Evolutionary conservation across 169 alveolate species (phyloP), one percentile per base, ranked within the genome.

Genomic region (Eimeria sp.): DNA sequence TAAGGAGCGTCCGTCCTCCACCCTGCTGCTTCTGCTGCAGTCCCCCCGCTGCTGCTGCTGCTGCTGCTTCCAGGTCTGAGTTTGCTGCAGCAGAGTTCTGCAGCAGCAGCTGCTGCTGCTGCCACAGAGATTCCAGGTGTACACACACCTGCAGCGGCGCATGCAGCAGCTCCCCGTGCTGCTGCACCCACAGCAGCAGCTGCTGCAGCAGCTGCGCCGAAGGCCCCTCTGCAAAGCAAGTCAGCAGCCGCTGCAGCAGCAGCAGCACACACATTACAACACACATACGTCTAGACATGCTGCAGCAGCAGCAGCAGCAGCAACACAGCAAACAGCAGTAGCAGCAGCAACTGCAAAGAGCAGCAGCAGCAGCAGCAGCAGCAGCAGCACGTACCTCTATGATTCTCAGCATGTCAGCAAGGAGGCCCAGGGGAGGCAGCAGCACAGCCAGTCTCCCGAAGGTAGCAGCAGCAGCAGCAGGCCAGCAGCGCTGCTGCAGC

Each of bases 241-340:
- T 85, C 20, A 85, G 91, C 91, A 85, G 46, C 60, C 91, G 52
- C 91, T 85, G 91, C 91, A 85, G 91, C 91, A 56, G 80, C 91
- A 85, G 40, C 91, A 62, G 80, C n/a, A n/a, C n/a, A n/a, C n/a
- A n/a, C n/a, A n/a, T n/a, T n/a, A n/a, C n/a, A n/a, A n/a, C n/a
- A n/a, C n/a, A n/a, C n/a, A n/a, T n/a, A n/a, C n/a, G n/a, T n/a
- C n/a, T n/a, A n/a, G n/a, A n/a, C n/a, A n/a, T n/a, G 60, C 30
- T n/a, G 4, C 52, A 37, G 64, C 60, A 40, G 60, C 85, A 76
- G 85, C 85, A 40, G 85, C 23, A 43, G 52, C 62, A 10, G 64
- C 62, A 43, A 4, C 60, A 16, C 33, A 2, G 33, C 23, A 60
- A 76, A 33, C 85, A 52, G 74, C 74, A 56, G 56, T 60, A 27